Percentiles rank a stretch among this genome's conserved stretches.
phyloP scores from a whole-genome alignment of 768 basidiomycete genomes.

The Suillus lakei region DNA sequence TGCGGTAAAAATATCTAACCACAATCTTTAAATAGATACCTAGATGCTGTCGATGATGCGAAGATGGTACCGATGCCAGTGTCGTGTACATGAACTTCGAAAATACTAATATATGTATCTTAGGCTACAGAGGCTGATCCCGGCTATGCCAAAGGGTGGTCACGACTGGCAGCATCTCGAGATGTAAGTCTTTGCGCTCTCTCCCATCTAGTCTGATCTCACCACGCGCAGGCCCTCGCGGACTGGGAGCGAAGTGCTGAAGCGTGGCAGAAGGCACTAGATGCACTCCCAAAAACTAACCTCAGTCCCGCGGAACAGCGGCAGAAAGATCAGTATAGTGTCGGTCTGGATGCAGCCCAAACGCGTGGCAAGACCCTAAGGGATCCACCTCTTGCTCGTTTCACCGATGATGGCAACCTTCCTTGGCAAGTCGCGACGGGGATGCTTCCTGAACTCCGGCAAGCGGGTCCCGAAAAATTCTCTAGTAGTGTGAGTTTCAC shows the following conservation, averaged over 20 bases:
- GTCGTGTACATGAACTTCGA: too few species aligned
- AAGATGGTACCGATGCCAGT: not conserved
- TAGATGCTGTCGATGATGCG: slow-evolving; percentile 7
- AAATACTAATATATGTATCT: too few species aligned
- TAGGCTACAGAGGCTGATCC: slow-evolving; percentile 47
- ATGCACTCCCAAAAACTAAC: slow-evolving; percentile 31
- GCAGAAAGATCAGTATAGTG: slow-evolving; percentile 41
- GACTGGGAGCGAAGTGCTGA: slow-evolving; percentile 15
- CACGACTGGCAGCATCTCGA: slow-evolving; percentile 41
- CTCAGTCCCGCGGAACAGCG: slow-evolving; percentile 35
- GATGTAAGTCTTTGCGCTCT: slow-evolving; percentile 20
- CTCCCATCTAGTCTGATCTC: not conserved
- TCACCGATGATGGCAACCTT: not conserved
- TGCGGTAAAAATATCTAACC: not conserved
- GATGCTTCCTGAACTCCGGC: slow-evolving; percentile 9
- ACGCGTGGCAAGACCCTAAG: slow-evolving; percentile 16
- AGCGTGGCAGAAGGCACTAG: slow-evolving; percentile 34
- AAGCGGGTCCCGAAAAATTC: not conserved
- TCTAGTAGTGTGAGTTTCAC: slow-evolving; percentile 9
- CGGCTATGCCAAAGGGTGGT: slow-evolving; percentile 47
- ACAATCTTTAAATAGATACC: slow-evolving; percentile 5
- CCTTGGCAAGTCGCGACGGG: slow-evolving; percentile 11
- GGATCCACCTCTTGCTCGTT: not conserved
- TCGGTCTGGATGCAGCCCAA: slow-evolving; percentile 28
- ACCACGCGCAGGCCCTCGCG: slow-evolving; percentile 13